Base-by-base conservation (phyloP, 1,139 yeast genomes). In the Diutina mesorugosa region DNA sequence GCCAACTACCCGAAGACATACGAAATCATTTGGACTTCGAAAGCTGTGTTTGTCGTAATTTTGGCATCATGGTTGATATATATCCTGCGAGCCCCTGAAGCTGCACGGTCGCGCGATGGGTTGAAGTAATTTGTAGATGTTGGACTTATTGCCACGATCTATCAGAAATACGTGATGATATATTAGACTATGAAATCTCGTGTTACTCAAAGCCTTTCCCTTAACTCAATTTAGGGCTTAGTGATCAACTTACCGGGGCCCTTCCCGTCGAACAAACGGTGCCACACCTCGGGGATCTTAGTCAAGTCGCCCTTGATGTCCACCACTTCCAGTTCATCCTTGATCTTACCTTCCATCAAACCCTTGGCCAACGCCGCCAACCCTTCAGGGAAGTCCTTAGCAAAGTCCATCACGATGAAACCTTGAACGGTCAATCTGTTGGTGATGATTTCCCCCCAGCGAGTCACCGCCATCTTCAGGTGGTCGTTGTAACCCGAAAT, bases 401-500 rank as follows among this genome's bases (percentile, higher is more conserved):
- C 59, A 62, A 62, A 71, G 61, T 80, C 81, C 46, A 66, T 57
- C 32, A 79, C 73, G 57, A 80, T 66, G 60, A 80, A 74, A 21
- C 87, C 87, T 58, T 68, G 68, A 47, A 81, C 73, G 0, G 69
- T 70, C 60, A 82, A 70, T 63, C 84, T 70, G 65, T 76, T 79
- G 52, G 71, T 68, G 57, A 79, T 72, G 56, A 82, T 75, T 50
- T 69, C 64, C 16, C 70, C 63, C 75, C 81, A 80, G 59, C 66
- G 68, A 41, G 67, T 66, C 56, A 79, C 70, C 0, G 60, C 66
- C 32, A 67, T 59, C 57, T 73, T 72, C 5, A 66, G 61, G 9
- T 61, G 59, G 59, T 78, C 78, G 62, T 82, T 80, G 67, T 83
- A 84, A 57, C 81, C 81, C 45, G 87, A 68, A 61, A 84, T 80